phyloP scores from a whole-genome alignment of 1,284 basidiomycete genomes.

The Melanopsichium pennsylvanicum region DNA sequence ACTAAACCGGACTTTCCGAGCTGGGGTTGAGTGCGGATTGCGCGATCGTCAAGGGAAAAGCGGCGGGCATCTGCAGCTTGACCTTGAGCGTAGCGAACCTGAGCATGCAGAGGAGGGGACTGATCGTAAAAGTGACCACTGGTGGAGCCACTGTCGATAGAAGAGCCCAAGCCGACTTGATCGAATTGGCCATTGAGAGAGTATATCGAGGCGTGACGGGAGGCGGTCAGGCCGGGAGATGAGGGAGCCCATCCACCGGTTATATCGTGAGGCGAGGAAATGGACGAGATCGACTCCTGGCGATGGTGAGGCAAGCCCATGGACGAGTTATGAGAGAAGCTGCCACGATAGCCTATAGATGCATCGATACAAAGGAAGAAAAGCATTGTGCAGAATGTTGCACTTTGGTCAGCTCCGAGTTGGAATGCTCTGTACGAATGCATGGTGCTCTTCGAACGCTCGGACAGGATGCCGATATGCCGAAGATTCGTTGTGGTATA shows the following conservation, averaged over 20 bases:
- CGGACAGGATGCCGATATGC: too few species aligned
- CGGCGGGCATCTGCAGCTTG: constrained; percentile 41
- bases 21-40: constrained; percentile 40
- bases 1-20: constrained; percentile 41
- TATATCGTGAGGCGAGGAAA: constrained; percentile 46
- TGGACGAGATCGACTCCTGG: constrained; percentile 43
- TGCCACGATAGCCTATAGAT: constrained; percentile 36
- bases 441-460: too few species aligned
- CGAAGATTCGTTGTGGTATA: too few species aligned
- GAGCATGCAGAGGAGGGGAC: constrained; percentile 42
- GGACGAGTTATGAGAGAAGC: constrained; percentile 36
- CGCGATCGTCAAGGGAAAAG: constrained; percentile 48
- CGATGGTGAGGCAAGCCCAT: constrained; percentile 43
- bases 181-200: constrained; percentile 50
- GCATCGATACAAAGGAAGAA: background rate
- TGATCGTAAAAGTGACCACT: constrained; percentile 46
- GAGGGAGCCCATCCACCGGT: constrained; percentile 43
- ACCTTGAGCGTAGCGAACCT: constrained; percentile 42
- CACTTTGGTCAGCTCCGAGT: background rate
- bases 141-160: constrained; percentile 39
- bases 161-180: constrained; percentile 39
- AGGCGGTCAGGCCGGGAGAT: constrained; percentile 38
- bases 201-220: constrained; percentile 48
- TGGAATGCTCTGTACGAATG: too few species aligned
- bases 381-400: background rate